Percentiles rank a stretch among this genome's conserved stretches.
phyloP scores from a whole-genome alignment of 2,329 filamentous ascomycete species.

The Diatrype stigma region DNA sequence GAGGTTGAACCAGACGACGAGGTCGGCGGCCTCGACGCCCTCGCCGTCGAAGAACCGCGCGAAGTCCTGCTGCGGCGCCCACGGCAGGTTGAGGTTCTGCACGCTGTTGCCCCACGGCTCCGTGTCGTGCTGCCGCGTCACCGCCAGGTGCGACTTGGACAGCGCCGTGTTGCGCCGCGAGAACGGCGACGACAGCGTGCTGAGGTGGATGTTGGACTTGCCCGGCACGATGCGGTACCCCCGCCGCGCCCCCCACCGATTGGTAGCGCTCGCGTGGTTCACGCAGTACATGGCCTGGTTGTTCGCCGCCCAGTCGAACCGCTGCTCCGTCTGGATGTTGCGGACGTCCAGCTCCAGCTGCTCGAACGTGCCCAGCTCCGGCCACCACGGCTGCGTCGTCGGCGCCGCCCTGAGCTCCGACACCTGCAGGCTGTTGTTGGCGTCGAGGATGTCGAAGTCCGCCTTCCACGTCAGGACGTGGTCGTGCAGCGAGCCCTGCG shows the following conservation, averaged over 20 bases:
- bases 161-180: no score
- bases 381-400: slow-evolving; percentile 26
- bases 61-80: slow-evolving; percentile 41
- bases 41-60: slow-evolving; percentile 40
- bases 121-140: slow-evolving; percentile 41
- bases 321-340: no score
- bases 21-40: slow-evolving; percentile 33
- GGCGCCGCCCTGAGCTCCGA: slow-evolving; percentile 23
- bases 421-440: slow-evolving; percentile 23
- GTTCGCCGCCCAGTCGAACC: slow-evolving; percentile 34
- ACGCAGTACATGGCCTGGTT: slow-evolving; percentile 35
- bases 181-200: no score
- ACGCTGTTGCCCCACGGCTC: slow-evolving; percentile 34
- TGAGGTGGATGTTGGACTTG: no score
- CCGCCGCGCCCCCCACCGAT: slow-evolving; percentile 36
- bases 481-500: slow-evolving; percentile 23
- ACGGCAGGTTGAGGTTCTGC: slow-evolving; percentile 32
- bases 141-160: no score
- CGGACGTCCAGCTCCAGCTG: no score
- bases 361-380: no score
- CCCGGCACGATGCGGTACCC: slow-evolving; percentile 41
- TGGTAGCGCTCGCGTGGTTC: slow-evolving; percentile 30
- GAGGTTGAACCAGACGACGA: slow-evolving; percentile 47
- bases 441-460: slow-evolving; percentile 25
- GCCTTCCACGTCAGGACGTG: slow-evolving; percentile 26